phyloP scores from a whole-genome alignment of 2,329 filamentous ascomycete genomes.

The Verticillium nubilum region DNA sequence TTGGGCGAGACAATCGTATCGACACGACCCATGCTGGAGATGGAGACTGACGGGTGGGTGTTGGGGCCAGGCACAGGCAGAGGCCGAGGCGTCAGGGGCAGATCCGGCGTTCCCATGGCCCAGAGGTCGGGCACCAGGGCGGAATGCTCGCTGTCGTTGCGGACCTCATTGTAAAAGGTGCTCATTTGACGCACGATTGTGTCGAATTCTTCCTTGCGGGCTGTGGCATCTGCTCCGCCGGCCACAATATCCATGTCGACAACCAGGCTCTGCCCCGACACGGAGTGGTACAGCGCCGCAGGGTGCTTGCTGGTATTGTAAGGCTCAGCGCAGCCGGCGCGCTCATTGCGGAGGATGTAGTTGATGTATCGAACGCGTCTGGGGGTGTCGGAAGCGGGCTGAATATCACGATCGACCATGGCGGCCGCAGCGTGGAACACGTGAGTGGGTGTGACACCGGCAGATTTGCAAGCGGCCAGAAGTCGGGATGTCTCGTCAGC shows the following conservation, averaged over 20 bases:
- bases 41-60: constrained; percentile 18
- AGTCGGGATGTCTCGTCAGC: constrained; percentile 12
- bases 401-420: constrained; percentile 20
- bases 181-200: constrained; percentile 17
- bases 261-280: constrained; percentile 17
- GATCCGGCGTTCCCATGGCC: constrained; percentile 2
- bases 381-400: neutral
- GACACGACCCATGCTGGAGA: constrained; percentile 28
- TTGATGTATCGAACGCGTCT: constrained; percentile 18
- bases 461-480: constrained; percentile 10
- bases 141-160: constrained; percentile 23
- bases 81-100: neutral
- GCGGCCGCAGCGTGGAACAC: constrained; percentile 26
- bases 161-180: constrained; percentile 21
- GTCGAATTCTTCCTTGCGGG: constrained; percentile 15
- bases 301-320: constrained; percentile 18
- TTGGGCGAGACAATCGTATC: constrained; percentile 25
- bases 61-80: constrained; percentile 19
- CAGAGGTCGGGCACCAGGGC: neutral
- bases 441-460: constrained; percentile 21
- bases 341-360: constrained; percentile 27
- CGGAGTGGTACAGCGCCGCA: constrained; percentile 23
- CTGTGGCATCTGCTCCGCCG: neutral
- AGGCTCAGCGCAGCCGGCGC: constrained; percentile 15
- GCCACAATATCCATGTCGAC: constrained; percentile 18